phyloP scores from a whole-genome alignment of 2,329 filamentous ascomycete species.

The Exophiala sp. region DNA sequence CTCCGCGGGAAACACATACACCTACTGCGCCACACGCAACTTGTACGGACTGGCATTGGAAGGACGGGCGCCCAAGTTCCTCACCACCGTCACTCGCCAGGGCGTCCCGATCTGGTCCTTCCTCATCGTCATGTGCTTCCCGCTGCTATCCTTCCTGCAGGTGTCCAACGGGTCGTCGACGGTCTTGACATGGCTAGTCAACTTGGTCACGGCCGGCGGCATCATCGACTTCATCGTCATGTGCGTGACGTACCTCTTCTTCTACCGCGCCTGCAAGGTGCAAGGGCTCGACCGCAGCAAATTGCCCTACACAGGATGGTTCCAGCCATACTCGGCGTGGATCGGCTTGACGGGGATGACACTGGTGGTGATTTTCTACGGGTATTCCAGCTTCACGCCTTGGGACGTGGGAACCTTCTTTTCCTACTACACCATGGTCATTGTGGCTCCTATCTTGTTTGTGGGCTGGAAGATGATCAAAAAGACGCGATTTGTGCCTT shows the following conservation, averaged over 20 bases:
- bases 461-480: conserved; percentile 31
- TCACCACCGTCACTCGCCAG: conserved; percentile 47
- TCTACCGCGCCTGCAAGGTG: conserved; percentile 50
- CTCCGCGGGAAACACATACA: conserved; percentile 56
- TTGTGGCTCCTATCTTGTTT: conserved; percentile 17
- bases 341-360: conserved; percentile 46
- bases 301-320: conserved; percentile 53
- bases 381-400: conserved; percentile 66
- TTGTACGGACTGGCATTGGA: conserved; percentile 61
- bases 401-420: conserved; percentile 63
- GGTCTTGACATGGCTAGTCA: conserved; percentile 51
- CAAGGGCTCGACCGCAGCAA: conserved; percentile 49
- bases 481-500: conserved; percentile 8
- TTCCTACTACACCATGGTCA: conserved; percentile 38
- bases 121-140: conserved; percentile 55
- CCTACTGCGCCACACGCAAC: conserved; percentile 59
- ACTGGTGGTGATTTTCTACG: conserved; percentile 63
- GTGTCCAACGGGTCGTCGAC: conserved; percentile 45
- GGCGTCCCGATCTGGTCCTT: conserved; percentile 69
- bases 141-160: conserved; percentile 52
- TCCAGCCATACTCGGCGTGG: conserved; percentile 53
- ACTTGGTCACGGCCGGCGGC: conserved; percentile 34
- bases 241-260: conserved; percentile 53
- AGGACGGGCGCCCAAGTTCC: conserved; percentile 50
- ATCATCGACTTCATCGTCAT: conserved; percentile 59